Base-by-base conservation (phyloP, 805 yeast species). In the Sugiyamaella marilandica region DNA sequence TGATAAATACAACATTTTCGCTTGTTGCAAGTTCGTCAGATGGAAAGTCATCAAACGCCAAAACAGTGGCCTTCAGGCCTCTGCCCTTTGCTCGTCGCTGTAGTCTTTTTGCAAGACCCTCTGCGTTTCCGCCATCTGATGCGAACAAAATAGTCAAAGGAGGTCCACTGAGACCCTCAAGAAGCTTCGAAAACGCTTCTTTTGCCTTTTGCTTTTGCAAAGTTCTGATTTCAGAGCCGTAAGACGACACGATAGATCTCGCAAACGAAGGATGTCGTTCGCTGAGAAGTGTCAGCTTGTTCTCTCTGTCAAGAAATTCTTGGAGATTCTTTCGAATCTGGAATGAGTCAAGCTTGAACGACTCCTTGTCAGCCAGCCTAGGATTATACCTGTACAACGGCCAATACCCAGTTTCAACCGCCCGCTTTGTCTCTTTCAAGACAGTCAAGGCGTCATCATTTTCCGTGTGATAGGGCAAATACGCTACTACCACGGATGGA, bases 381-480 rank as follows among this genome's bases (percentile, higher is more conserved):
- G 97, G 96, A 61, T 88, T 78, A 72, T 78, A 92, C 66, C 97
- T 78, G 73, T 91, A 92, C 56, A 92, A 77, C 46, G 98, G 98
- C 95, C 97, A 90, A 73, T 85, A 85, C n/a, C 98, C 98, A 33
- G 90, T 75, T 63, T 88, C 97, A 45, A 92, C 95, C 19, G 96
- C 92, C 57, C 72, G 74, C 70, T 92, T 92, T 33, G 97, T 91
- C 67, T 87, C 94, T 67, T 86, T 84, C 62, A 92, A 76, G 44
- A 91, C 81, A 24, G 82, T 79, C 59, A 92, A 73, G 39, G 95
- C 84, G 57, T 84, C 85, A 52, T 73, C 74, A 26, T 57, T 52
- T 64, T 86, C 92, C 18, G 74, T 68, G 45, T 73, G 65, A 68
- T 84, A 83, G 41, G 98, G 98, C 62, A 91, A 74, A 68, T 91